Evolutionary conservation across 2,329 filamentous ascomycete species (phyloP).

Genomic region (Capronia coronata): DNA sequence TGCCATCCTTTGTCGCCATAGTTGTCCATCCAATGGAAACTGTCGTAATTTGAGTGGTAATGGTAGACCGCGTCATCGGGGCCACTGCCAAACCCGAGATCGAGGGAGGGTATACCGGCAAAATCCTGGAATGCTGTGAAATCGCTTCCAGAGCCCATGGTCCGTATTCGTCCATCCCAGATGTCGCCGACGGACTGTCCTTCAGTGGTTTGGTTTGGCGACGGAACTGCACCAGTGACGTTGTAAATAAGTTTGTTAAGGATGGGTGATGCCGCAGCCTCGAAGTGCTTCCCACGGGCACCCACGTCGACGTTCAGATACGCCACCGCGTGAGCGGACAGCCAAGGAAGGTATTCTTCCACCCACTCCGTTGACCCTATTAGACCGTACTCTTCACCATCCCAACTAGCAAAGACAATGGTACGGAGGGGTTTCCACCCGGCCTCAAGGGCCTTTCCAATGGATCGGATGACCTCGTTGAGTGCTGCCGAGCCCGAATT

Average conservation of each 20-base stretch:
- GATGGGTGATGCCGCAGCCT: conserved; percentile 63
- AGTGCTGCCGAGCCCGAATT: conserved; percentile 75
- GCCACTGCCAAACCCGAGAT: conserved; percentile 53
- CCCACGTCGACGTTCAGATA: conserved; percentile 84
- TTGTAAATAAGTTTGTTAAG: conserved; percentile 63
- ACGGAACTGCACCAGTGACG: conserved; percentile 45
- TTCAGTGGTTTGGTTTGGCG: conserved; percentile 66
- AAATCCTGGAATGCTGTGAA: conserved; percentile 70
- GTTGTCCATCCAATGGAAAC: conserved; percentile 73
- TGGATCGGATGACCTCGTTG: conserved; percentile 70
- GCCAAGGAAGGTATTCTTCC: conserved; percentile 79
- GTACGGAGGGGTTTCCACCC: conserved; percentile 85
- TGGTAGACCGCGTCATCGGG: conserved; percentile 54
- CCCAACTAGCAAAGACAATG: conserved; percentile 83
- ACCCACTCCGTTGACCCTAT: conserved; percentile 90
- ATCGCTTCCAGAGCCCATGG: conserved; percentile 67
- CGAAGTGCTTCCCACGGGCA: conserved; percentile 58
- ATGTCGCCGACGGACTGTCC: conserved; percentile 64
- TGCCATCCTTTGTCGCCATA: conserved; percentile 61
- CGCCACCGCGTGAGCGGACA: conserved; percentile 64
- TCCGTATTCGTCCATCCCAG: conserved; percentile 57
- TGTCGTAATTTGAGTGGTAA: conserved; percentile 81
- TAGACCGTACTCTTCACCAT: conserved; percentile 78
- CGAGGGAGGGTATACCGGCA: conserved; percentile 59
- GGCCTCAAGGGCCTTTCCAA: conserved; percentile 62